Evolutionary conservation across 78 protist species (phyloP).

Genomic region (slime mould (Dictyostelium discoideum)): DNA sequence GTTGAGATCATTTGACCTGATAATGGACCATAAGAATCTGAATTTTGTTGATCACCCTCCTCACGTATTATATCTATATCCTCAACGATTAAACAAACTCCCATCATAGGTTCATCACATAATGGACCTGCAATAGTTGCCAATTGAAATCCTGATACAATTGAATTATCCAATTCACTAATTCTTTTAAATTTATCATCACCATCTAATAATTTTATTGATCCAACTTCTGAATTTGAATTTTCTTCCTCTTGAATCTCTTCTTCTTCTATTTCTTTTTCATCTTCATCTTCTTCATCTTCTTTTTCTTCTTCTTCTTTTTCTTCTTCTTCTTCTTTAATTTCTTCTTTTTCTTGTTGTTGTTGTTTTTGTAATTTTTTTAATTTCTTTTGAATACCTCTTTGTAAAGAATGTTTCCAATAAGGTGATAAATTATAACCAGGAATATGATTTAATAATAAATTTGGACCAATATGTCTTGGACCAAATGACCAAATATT

Average conservation of each 20-base stretch:
- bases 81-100: slow-evolving; percentile 90
- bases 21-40: slow-evolving; percentile 59
- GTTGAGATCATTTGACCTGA: slow-evolving; percentile 93
- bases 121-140: slow-evolving; percentile 95
- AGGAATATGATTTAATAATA: slow-evolving; percentile 82
- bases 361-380: slow-evolving; percentile 15
- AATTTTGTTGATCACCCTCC: not conserved
- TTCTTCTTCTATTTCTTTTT: not conserved
- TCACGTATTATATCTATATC: slow-evolving; percentile 49
- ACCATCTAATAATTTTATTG: slow-evolving; percentile 28
- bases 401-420: slow-evolving; percentile 51
- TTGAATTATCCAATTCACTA: slow-evolving; percentile 69
- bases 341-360: slow-evolving; percentile 8
- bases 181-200: slow-evolving; percentile 53
- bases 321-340: not conserved
- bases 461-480: slow-evolving; percentile 73
- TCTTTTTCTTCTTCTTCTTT: not conserved
- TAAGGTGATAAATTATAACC: not conserved
- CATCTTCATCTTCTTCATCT: not conserved
- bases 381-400: slow-evolving; percentile 66
- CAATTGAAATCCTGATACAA: slow-evolving; percentile 96
- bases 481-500: slow-evolving; percentile 90
- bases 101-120: slow-evolving; percentile 98
- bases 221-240: slow-evolving; percentile 11
- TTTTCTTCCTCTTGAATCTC: slow-evolving; percentile 1